Evolutionary conservation across 768 basidiomycete species (phyloP).

Genomic region (Lactifluus subvellereus): DNA sequence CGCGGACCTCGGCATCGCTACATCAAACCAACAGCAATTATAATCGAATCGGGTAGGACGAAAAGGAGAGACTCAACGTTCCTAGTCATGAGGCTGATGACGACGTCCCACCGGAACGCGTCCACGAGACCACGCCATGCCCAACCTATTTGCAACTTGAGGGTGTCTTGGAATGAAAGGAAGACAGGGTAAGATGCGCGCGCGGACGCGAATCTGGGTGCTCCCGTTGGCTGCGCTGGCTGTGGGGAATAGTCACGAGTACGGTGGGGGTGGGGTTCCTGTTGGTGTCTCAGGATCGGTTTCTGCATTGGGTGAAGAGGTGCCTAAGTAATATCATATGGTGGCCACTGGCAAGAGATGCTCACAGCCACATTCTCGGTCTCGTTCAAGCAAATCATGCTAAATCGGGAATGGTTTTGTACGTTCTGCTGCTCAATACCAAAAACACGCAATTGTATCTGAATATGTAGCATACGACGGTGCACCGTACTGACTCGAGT

Average conservation of each 20-base stretch:
- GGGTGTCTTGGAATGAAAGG: constrained; percentile 55
- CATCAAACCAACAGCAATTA: neutral
- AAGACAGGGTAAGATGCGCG: constrained; percentile 63
- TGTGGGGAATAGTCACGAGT: constrained; percentile 10
- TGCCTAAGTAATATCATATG: too few species aligned
- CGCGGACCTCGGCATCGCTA: constrained; percentile 73
- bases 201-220: constrained; percentile 26
- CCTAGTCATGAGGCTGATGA: constrained; percentile 54
- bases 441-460: neutral
- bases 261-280: neutral
- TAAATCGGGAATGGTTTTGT: neutral
- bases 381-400: neutral
- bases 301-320: constrained; percentile 1
- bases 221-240: neutral
- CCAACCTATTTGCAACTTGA: constrained; percentile 55
- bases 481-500: neutral
- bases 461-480: constrained; percentile 7
- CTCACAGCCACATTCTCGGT: neutral
- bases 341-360: too few species aligned
- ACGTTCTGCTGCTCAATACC: neutral
- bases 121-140: constrained; percentile 57
- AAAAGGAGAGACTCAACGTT: constrained; percentile 30
- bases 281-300: constrained; percentile 11
- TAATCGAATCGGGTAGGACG: neutral
- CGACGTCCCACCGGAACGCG: constrained; percentile 67